Evolutionary conservation across 2,329 filamentous ascomycete species (phyloP), one percentile per base, ranked within the genome.

Genomic region (Colletotrichum tropicale): DNA sequence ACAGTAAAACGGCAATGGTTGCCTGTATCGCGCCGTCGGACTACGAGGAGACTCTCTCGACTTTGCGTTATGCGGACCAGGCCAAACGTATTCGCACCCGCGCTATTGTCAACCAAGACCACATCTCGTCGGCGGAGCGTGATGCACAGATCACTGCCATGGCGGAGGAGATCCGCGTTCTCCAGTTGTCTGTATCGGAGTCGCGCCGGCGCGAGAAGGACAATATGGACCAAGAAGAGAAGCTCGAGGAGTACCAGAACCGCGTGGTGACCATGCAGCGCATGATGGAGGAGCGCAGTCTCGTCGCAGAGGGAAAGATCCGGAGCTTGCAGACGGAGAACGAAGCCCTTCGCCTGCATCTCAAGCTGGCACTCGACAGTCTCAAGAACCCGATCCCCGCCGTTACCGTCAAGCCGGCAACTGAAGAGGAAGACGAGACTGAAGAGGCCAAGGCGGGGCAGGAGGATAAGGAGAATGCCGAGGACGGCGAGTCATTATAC

Each of bases 1-100:
- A 99, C 89, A 96, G 94, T 82, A 99, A 98, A 86, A 99, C 97
- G 12, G 97, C 97, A 77, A 99, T 99, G 97, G 98, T 99, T 81
- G 97, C 97, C 10, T 98, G 97, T 83, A 98, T 99, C 80, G 94
- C 96, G 7, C 97, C 97, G 0, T 93, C 95, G 1, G 97, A 99
- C 86, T 98, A 99, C 82, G 97, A 99, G 73, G 97, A 99, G 84
- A 99, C 97, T 0, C 90, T 99, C 2, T 98, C 95, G 4, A 99
- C 97, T 1, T 91, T 99, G 15, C 95, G 97, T 48, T 99, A 99
- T 84, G 97, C 97, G 24, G 96, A 99, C 84, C 96, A 98, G 85
- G 97, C 97, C 76, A 99, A 99, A 88, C 94, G 94, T 72, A 99
- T 99, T 86, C 95, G 96, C 81, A 98, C 96, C 38, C 94, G 95